Evolutionary conservation across 2,329 filamentous ascomycete species (phyloP), one percentile per base, ranked within the genome.

Genomic region (Zopfia rhizophila): DNA sequence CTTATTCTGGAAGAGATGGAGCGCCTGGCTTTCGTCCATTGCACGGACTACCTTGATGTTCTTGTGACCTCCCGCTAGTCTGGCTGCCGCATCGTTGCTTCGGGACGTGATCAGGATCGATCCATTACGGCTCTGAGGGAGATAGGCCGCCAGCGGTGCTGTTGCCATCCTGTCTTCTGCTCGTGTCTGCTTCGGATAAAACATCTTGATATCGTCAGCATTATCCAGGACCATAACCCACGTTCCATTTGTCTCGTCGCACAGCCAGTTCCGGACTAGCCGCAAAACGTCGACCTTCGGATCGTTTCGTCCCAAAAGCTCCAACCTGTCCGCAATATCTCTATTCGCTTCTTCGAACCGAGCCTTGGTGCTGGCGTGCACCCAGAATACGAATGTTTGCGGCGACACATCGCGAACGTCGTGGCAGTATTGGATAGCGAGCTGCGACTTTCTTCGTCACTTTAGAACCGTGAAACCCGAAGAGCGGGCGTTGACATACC

Each of bases 1-100:
- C 45, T 61, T 64, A 11, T 54, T 63, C 17, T 38, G 24, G 5
- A 65, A 39, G 7, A 70, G 56, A 7, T 39, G 29, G 7, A 58
- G 27, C 12, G 51, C 56, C 8, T 61, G 11, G 12, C 19, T 36
- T 19, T 51, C 18, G 12, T 52, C 40, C 61, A 69, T 68, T 3
- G 54, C 45, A 1, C 25, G 10, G 2, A 68, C 51, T 8, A 37
- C 24, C 7, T 56, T 48, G 5, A 63, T 50, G n/a, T 60, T 31
- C 7, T 46, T 23, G 2, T 51, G 25, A 12, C 59, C 38, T 13
- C 53, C 55, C 3, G 52, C 49, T 2, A 65, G 14, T 28, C 29
- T 24, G 4, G 23, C 12, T 23, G 52, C 54, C 13, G 35, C 46
- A 12, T 39, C 18, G 27, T 39, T 38, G 27, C 25, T 51, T 22